A percentile compares a stretch with the other conserved stretches of the same genome.
Evolutionary conservation across 164 flowering plant species (phyloP).

Genomic region (Aristolochia fimbriata): DNA sequence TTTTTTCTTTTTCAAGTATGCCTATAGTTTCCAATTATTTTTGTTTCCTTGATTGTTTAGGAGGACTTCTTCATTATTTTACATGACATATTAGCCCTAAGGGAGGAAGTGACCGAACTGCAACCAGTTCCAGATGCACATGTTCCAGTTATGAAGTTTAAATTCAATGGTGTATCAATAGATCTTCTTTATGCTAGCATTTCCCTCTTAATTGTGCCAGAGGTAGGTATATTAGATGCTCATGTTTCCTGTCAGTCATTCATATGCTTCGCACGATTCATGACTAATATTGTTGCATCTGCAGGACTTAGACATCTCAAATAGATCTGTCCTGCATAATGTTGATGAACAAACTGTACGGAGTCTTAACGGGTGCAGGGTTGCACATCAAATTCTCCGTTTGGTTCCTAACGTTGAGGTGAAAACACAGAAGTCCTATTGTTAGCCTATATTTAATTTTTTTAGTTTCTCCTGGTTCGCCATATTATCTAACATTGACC

Average conservation of each 20-base stretch:
- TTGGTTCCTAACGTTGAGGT: slow-evolving; percentile 42
- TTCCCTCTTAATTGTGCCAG: slow-evolving; percentile 71
- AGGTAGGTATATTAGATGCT: slow-evolving; percentile 38
- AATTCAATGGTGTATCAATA: slow-evolving; percentile 73
- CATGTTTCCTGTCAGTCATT: background rate
- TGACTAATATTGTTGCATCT: background rate
- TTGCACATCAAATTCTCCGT: slow-evolving; percentile 41
- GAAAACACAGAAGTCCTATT: background rate
- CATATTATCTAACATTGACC: slow-evolving; percentile 5
- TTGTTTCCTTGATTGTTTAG: slow-evolving; percentile 15
- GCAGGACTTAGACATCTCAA: slow-evolving; percentile 40
- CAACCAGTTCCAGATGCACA: slow-evolving; percentile 98
- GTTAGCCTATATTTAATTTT: background rate
- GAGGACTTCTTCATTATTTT: slow-evolving; percentile 73
- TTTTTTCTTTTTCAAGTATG: background rate
- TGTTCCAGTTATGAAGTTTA: slow-evolving; percentile 97
- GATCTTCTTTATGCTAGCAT: slow-evolving; percentile 96
- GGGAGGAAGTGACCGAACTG: slow-evolving; percentile 78
- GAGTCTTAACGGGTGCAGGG: slow-evolving; percentile 46
- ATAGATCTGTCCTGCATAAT: slow-evolving; percentile 29
- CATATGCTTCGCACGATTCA: background rate
- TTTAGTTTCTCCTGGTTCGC: slow-evolving; percentile 16
- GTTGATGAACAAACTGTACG: slow-evolving; percentile 42
- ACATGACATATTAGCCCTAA: slow-evolving; percentile 55
- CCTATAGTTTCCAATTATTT: background rate